Evolutionary conservation across 2,329 filamentous ascomycete species (phyloP), one percentile per base, ranked within the genome.

Genomic region (Talaromyces marneffei): DNA sequence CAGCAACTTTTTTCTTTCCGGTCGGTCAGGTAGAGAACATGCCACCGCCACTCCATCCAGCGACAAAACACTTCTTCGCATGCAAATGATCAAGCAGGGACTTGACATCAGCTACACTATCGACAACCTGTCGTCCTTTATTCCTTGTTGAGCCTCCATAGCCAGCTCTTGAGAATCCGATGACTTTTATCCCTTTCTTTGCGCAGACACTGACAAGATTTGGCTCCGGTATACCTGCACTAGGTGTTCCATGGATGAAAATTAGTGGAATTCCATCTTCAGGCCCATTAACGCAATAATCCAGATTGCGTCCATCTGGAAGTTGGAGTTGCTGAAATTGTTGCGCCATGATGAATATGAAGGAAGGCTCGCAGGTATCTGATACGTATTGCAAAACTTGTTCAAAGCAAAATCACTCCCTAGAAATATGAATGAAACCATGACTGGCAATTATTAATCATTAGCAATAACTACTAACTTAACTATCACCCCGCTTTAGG

Each of bases 21-120:
- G n/a, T 44, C 20, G 14, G 2, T 9, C 40, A 9, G 7, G 2
- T 2, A 35, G 33, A n/a, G 16, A 8, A 42, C 57, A 14, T 53
- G 42, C 57, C 57, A 42, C 57, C 57, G 25, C 57, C 57, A 40
- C 57, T 59, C 57, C 57, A 59, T 23, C 57, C 57, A 10, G 1
- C 46, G 20, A 59, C 27, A 37, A 59, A 9, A 35, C 57, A 59
- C 20, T 42, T 39, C 27, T 59, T 42, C 14, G 53, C 46, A 7
- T 35, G 46, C 18, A 59, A 40, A 53, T 59, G 57, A 50, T 53
- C 25, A 31, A 40, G 25, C 4, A 59, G 46, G 29, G n/a, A 31
- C n/a, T 59, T 39, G 37, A 59, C 42, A 42, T 59, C 57, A 39
- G 27, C 46, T n/a, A 53, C 46, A 12, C n/a, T 20, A 16, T 59